Evolutionary conservation across 2,329 filamentous ascomycete genomes (phyloP), one percentile per base, ranked within the genome.

Genomic region (Cladosporium sp.): DNA sequence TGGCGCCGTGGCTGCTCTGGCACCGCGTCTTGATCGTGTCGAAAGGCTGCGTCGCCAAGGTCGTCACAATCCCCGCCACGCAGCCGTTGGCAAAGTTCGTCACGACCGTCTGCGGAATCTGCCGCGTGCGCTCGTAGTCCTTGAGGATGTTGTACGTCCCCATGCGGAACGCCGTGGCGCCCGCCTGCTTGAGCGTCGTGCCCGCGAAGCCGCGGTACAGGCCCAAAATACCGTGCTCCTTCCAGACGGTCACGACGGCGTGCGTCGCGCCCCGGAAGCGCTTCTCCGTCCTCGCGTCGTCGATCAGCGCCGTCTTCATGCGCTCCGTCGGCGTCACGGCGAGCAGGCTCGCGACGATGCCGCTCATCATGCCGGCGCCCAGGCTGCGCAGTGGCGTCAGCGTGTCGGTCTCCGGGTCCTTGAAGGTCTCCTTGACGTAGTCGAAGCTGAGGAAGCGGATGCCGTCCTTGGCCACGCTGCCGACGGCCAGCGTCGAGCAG

Each of bases 281-380:
- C 35, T 70, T 73, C 33, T 74, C 68, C 1, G 61, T 65, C 41
- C 79, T 68, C 7, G 79, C 80, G 60, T 84, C 81, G 63, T 84
- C 81, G 55, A 85, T 84, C 6, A 86, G 63, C 0, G 82, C 82
- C 1, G 84, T 87, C 64, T 86, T 87, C 61, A 87, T 80, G 13
- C 83, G 74, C 61, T 87, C 84, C 0, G 81, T 84, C 0, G 84
- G 84, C 2, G 83, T 87, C 1, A 87, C 83, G 1, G 82, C 82
- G n/a, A 79, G 75, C 0, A 83, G 72, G 51, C 77, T 81, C 14
- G 83, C 82, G 0, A 83, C 75, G 0, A 82, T 75, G 0, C 84
- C 84, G 0, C 81, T 79, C 1, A 74, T 70, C 80, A 86, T 85
- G 8, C 84, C 84, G 4, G 82, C 82, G 0, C 80, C 61, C n/a